These are phyloP conservation scores for Phytopythium boreale DNA, from an alignment of 352 stramenopile species.

Conservation along the genomic window DNA sequence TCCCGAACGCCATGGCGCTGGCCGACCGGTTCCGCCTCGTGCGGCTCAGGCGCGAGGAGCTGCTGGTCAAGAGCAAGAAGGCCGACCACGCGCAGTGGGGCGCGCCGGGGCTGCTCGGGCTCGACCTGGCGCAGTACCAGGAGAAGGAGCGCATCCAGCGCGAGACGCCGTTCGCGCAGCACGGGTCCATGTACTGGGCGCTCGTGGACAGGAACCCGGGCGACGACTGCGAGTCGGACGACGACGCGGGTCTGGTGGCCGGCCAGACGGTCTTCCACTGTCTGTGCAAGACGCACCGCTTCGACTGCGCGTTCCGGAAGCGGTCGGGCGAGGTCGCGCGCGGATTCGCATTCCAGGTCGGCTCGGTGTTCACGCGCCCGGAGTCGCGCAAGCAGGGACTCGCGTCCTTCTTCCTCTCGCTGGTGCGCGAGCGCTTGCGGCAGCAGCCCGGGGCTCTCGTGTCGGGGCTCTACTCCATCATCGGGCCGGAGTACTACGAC, in stretches of 20 bases:
- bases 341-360: constrained; percentile 58
- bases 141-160: constrained; percentile 47
- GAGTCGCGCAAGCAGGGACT: constrained; percentile 42
- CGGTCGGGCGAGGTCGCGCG: constrained; percentile 28
- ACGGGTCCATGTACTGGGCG: constrained; percentile 64
- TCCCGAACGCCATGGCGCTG: constrained; percentile 6
- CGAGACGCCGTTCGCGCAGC: constrained; percentile 40
- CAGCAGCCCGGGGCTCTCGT: constrained; percentile 23
- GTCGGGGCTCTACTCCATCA: constrained; percentile 66
- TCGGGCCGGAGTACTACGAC: constrained; percentile 65
- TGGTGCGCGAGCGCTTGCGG: constrained; percentile 30
- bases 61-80: constrained; percentile 39
- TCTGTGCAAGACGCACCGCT: constrained; percentile 61
- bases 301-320: constrained; percentile 39
- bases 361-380: constrained; percentile 65
- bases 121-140: constrained; percentile 38
- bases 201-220: constrained; percentile 31
- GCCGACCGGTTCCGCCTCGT: constrained; percentile 34
- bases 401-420: constrained; percentile 39
- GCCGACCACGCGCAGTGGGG: constrained; percentile 53
- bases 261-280: constrained; percentile 28
- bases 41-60: constrained; percentile 33
- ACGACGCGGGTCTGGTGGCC: constrained; percentile 12
- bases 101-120: constrained; percentile 14
- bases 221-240: constrained; percentile 15